Conservation (phyloP, 148 eudicot species). For the Chenopodium suecicum region DNA sequence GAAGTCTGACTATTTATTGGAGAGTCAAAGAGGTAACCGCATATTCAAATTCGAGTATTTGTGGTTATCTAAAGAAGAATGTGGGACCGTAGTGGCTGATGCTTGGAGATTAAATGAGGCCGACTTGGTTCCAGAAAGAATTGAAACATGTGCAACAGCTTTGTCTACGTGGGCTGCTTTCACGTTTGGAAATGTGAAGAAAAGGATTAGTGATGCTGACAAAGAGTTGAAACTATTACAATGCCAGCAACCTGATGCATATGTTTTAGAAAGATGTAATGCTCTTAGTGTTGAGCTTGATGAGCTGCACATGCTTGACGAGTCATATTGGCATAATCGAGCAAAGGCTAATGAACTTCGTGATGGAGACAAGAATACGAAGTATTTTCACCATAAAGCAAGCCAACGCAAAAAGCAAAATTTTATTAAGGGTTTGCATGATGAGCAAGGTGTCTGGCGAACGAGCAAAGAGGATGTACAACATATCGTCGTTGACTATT, state of each 20-base stretch:
- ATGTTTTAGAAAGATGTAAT: neutral
- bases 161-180: neutral
- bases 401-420: neutral
- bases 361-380: neutral
- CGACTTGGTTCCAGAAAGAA: neutral
- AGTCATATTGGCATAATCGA: neutral
- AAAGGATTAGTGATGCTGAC: neutral
- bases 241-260: neutral
- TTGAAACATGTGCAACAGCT: neutral
- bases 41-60: neutral
- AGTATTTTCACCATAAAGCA: neutral
- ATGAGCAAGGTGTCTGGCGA: neutral
- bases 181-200: neutral
- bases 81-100: neutral
- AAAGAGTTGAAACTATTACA: neutral
- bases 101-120: neutral
- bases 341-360: neutral
- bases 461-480: neutral
- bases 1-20: no score
- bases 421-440: neutral
- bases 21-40: no score
- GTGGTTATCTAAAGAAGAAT: neutral
- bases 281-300: neutral
- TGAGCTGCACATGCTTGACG: neutral
- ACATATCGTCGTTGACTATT: neutral